Base-by-base conservation (phyloP, 768 basidiomycete species). In the Mycena kentingensis region DNA sequence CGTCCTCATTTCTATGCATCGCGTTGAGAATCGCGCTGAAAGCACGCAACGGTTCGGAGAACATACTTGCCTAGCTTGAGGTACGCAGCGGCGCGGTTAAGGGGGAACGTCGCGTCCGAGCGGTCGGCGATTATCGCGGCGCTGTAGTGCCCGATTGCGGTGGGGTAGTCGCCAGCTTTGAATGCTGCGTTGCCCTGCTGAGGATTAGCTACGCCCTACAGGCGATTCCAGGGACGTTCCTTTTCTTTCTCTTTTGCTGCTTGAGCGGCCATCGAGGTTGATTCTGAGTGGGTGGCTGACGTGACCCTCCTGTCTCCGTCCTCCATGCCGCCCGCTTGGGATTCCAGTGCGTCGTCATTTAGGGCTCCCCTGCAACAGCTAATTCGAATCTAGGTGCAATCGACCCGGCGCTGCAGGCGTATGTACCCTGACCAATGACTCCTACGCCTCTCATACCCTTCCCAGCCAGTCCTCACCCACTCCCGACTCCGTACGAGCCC, bases 11-110 rank as follows among this genome's bases (percentile, higher is more conserved):
- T 64, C 92, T 93, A 52, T 5, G 49, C 37, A n/a, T 12, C 13
- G 49, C 49, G 38, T 24, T 42, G 41, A 36, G 51, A 54, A 38
- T 56, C 37, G 50, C 38, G 61, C 54, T 42, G 52, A 58, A 52
- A 54, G 49, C 32, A 52, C 36, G 44, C 27, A 26, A 53, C 42
- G 24, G 42, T 35, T 25, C 28, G 31, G 22, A 29, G 36, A 48
- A 86, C 92, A 75, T 77, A 93, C 93, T 96, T 97, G 81, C 84
- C 86, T 73, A 96, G 81, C 78, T 93, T 95, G 55, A 98, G 79
- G 74, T 95, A 95, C 24, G 93, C 91, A 29, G 91, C 89, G 3
- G 93, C 90, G 37, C 95, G 83, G 65, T 98, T 98, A 28, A 95
- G 76, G 28, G 87, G 84, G 57, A 86, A 89, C 0, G 90, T 88